These are phyloP conservation scores for Chrysochromulina tobinii DNA, from an alignment of 78 protist genomes.

Conservation along the genomic window DNA sequence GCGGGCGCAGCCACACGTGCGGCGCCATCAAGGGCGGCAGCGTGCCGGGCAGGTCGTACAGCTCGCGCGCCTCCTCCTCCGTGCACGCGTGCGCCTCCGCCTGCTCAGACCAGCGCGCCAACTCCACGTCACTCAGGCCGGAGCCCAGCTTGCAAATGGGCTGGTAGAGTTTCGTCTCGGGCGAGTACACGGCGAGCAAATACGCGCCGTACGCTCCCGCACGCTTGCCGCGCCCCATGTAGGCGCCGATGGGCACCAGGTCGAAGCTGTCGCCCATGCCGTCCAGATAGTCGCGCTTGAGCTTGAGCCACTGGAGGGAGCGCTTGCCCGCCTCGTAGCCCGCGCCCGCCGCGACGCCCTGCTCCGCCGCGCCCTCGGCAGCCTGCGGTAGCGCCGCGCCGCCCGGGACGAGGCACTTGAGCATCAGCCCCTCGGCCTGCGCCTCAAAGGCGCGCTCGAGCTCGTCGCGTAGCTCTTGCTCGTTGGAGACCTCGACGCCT, in stretches of 20 bases:
- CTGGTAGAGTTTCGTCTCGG: constrained; percentile 85
- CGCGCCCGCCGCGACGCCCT: neutral
- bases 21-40: neutral
- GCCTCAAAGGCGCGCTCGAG: constrained; percentile 66
- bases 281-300: constrained; percentile 93
- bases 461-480: constrained; percentile 71
- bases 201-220: constrained; percentile 92
- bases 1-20: neutral
- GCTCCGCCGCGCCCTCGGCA: neutral
- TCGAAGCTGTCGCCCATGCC: constrained; percentile 93
- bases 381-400: neutral
- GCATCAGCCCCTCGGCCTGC: constrained; percentile 93
- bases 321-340: constrained; percentile 58
- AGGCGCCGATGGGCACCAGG: constrained; percentile 96
- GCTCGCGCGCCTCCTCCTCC: neutral
- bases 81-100: neutral
- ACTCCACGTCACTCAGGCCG: neutral
- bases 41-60: neutral
- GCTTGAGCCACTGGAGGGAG: constrained; percentile 92
- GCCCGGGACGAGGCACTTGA: neutral
- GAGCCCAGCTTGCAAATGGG: constrained; percentile 64
- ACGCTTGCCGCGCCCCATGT: constrained; percentile 93
- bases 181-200: constrained; percentile 92
- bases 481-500: constrained; percentile 49
- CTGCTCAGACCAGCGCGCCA: neutral